phyloP scores from a whole-genome alignment of 2,329 filamentous ascomycete genomes.

The Ceratocystis albifundus region DNA sequence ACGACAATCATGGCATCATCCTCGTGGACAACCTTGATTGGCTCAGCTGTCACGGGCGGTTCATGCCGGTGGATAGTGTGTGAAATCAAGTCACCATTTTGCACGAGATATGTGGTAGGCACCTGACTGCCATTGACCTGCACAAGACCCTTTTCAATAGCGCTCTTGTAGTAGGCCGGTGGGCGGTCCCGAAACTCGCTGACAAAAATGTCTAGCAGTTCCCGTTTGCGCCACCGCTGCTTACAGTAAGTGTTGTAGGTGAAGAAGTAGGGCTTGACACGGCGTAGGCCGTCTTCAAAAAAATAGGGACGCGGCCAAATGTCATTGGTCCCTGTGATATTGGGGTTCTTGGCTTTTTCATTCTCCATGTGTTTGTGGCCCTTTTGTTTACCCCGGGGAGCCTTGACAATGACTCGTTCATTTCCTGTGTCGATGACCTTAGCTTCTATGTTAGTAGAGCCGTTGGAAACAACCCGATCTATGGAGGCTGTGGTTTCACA shows the following conservation, averaged over 20 bases:
- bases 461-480: conserved; percentile 1
- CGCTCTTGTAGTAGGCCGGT: conserved; percentile 72
- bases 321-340: conserved; percentile 18
- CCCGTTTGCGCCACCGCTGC: conserved; percentile 75
- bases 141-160: conserved; percentile 70
- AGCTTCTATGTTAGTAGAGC: conserved; percentile 17
- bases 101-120: conserved; percentile 56
- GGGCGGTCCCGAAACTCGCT: conserved; percentile 86
- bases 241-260: conserved; percentile 96
- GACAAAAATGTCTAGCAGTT: conserved; percentile 75
- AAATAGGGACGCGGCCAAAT: conserved; percentile 53
- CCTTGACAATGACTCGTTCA: conserved; percentile 19
- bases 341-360: conserved; percentile 20
- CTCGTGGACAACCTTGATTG: conserved; percentile 77
- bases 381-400: conserved; percentile 22
- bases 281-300: conserved; percentile 69
- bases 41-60: conserved; percentile 73
- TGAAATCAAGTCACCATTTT: conserved; percentile 82
- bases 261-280: conserved; percentile 76
- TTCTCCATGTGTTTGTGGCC: conserved; percentile 21
- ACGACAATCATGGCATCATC: conserved; percentile 91
- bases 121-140: conserved; percentile 65
- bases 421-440: conserved; percentile 18
- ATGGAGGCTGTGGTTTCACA: background rate
- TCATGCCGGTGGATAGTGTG: conserved; percentile 94